These are phyloP conservation scores for Rosellinia necatrix DNA, from an alignment of 2,329 filamentous ascomycete genomes.

Conservation along the genomic window DNA sequence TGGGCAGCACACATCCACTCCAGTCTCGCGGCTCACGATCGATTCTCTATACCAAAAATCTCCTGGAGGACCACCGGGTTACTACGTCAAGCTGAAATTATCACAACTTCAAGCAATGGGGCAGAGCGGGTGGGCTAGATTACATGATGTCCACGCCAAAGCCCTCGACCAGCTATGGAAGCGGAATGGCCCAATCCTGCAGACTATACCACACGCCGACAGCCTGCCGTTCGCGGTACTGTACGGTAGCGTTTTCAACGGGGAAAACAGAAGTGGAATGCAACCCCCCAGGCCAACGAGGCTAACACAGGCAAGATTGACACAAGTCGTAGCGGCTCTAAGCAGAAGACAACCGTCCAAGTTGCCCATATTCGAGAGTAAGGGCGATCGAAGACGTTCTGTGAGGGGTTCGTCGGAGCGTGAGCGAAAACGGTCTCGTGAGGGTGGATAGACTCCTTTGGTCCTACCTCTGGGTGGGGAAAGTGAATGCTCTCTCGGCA, in stretches of 20 bases:
- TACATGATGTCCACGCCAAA: conserved; percentile 13
- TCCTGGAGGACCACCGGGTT: conserved; percentile 16
- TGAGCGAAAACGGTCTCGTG: neutral
- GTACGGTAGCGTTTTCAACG: conserved; percentile 17
- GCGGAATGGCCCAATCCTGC: conserved; percentile 2
- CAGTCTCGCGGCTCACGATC: conserved; percentile 8
- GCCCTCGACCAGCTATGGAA: conserved; percentile 15
- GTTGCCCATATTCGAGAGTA: neutral
- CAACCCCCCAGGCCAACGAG: neutral
- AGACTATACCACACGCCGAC: conserved; percentile 17
- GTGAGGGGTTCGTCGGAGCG: neutral
- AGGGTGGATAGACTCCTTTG: neutral
- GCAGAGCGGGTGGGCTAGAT: conserved; percentile 15
- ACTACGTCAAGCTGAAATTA: conserved; percentile 25
- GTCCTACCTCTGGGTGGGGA: neutral
- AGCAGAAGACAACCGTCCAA: conserved; percentile 13
- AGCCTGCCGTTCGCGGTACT: conserved; percentile 24
- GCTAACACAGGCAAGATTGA: conserved; percentile 7
- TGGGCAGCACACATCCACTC: neutral
- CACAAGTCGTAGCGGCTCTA: neutral
- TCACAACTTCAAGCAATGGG: conserved; percentile 21
- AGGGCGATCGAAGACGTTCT: neutral
- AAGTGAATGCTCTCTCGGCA: too few species aligned
- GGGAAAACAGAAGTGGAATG: neutral
- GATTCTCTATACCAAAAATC: conserved; percentile 2